Percentiles rank a stretch among this genome's conserved stretches.
Evolutionary conservation across 192 early-diverging fungal species (phyloP).

Genomic region (Cetraspora pellucida): DNA sequence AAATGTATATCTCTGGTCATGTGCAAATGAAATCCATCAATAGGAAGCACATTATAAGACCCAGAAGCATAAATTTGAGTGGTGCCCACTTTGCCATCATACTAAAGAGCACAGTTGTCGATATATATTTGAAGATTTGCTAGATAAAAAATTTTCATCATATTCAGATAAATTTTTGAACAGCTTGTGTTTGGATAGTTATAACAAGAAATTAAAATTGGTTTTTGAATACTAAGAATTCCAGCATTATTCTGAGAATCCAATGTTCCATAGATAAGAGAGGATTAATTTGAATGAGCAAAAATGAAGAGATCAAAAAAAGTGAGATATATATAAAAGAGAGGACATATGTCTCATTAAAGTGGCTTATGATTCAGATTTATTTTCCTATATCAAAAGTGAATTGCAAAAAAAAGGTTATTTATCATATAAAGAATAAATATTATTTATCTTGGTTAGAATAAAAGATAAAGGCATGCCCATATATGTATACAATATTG

Average conservation of each 20-base stretch:
- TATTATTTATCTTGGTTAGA: no score
- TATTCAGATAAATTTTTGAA: not conserved
- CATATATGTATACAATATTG: not conserved
- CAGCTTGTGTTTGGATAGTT: not conserved
- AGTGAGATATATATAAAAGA: slow-evolving; percentile 4
- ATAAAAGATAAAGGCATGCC: no score
- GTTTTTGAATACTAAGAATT: not conserved
- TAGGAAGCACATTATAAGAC: slow-evolving; percentile 11
- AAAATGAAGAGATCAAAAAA: not conserved
- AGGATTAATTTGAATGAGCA: not conserved
- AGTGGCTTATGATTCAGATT: not conserved
- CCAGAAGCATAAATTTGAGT: slow-evolving; percentile 17
- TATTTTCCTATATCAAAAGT: not conserved
- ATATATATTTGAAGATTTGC: slow-evolving; percentile 23
- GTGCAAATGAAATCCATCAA: slow-evolving; percentile 10
- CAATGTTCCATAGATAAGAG: not conserved
- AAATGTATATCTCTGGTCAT: slow-evolving; percentile 7
- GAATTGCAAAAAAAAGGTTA: no score
- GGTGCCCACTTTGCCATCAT: not conserved
- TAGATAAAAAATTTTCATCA: slow-evolving; percentile 7
- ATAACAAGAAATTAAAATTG: not conserved
- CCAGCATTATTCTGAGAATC: not conserved
- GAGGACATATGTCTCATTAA: not conserved
- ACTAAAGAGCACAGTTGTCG: not conserved
- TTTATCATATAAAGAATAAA: no score